These are phyloP conservation scores for Lojkania enalia DNA, from an alignment of 2,329 filamentous ascomycete species.

Conservation along the genomic window DNA sequence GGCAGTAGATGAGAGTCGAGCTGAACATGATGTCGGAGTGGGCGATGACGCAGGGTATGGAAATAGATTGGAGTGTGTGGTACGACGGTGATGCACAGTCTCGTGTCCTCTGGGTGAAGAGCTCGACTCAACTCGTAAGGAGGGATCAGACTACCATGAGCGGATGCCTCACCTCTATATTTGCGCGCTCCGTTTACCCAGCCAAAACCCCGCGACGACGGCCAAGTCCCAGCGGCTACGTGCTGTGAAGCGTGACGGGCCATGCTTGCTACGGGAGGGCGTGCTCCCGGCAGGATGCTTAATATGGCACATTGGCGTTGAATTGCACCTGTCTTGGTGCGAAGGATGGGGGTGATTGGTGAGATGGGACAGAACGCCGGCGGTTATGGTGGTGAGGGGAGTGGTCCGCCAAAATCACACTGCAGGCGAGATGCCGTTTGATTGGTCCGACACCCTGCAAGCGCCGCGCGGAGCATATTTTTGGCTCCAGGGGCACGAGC, in stretches of 20 bases:
- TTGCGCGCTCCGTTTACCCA: constrained; percentile 30
- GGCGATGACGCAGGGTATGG: constrained; percentile 16
- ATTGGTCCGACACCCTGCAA: constrained; percentile 18
- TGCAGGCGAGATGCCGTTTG: constrained; percentile 23
- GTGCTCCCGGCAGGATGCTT: constrained; percentile 27
- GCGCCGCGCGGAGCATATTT: constrained; percentile 29
- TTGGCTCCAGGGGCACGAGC: constrained; percentile 27
- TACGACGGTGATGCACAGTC: constrained; percentile 28
- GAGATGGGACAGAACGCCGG: constrained; percentile 23
- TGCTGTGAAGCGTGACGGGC: constrained; percentile 29
- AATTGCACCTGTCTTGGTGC: constrained; percentile 28
- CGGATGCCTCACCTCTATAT: constrained; percentile 40
- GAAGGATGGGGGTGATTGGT: constrained; percentile 35
- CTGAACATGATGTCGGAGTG: constrained; percentile 30
- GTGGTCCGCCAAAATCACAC: constrained; percentile 23
- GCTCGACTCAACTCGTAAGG: constrained; percentile 31
- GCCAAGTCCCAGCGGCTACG: constrained; percentile 34
- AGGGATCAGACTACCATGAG: constrained; percentile 14
- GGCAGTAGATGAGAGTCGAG: constrained; percentile 25
- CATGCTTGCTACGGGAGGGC: constrained; percentile 25
- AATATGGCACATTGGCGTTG: constrained; percentile 33
- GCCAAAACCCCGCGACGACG: constrained; percentile 33
- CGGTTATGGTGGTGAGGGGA: constrained; percentile 39
- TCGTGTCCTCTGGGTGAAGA: constrained; percentile 30
- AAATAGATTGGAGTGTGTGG: constrained; percentile 23